Base-by-base conservation (phyloP, 371 early-diverging fungal genomes). In the Mucor sp. region DNA sequence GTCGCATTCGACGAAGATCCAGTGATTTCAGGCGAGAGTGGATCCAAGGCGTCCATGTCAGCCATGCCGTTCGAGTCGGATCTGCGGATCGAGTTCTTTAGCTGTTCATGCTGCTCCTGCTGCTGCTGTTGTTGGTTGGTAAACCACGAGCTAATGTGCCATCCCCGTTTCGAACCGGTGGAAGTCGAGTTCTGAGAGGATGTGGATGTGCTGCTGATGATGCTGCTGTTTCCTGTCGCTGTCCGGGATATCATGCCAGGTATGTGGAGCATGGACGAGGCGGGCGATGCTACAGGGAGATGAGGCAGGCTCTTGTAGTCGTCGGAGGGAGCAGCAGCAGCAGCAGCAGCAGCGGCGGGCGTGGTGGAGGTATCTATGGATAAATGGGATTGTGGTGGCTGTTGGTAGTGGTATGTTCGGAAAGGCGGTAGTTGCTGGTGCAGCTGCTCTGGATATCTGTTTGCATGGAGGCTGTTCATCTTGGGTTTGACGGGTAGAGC, bases 131-230 rank as follows among this genome's bases (percentile, higher is more conserved):
- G 65, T 15, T 58, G 59, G 23, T 37, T 65, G 6, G 60, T 41
- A 39, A 74, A 74, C 62, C 71, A 71, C 14, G 47, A 68, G 21
- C 72, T 67, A 4, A 74, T 68, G 55, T 72, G 65, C 72, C 72
- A 72, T 19, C 65, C 72, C 17, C 63, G 39, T 12, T 72, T 72
- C 14, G 68, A 67, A 33, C 56, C 43, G 23, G 65, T 57, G 0
- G 65, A 69, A 7, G 44, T 35, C 5, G 72, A 71, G 53, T 44
- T 61, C 63, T 74, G 75, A 1, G 72, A 71, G 14, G 66, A 65
- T 4, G 75, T 71, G 12, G 72, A 71, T 14, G 67, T 63, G 17
- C 67, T 66, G n/a, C 69, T 73, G 8, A 63, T 44, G 11, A 69
- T 60, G 55, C 71, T 71, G 9, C 71, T 68, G 12, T 74, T 71